These are phyloP conservation scores for Chaetomium sp. DNA, from an alignment of 2,329 filamentous ascomycete genomes.

Conservation along the genomic window DNA sequence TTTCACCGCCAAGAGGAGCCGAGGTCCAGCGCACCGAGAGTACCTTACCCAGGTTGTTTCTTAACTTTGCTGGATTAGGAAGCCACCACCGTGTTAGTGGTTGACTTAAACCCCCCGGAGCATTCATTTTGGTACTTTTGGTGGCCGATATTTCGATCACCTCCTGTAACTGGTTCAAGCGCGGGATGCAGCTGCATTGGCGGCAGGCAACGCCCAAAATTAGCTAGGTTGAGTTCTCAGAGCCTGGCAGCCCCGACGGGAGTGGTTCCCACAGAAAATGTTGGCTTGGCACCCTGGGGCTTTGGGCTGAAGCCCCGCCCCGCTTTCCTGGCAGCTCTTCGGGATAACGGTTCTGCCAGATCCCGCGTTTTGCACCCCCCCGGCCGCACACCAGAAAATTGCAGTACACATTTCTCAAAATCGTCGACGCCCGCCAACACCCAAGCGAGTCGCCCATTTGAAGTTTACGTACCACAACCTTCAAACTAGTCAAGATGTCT, in stretches of 20 bases:
- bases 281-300: conserved; percentile 2
- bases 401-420: conserved; percentile 36
- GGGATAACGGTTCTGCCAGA: conserved; percentile 35
- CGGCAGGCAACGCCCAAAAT: not conserved
- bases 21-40: not conserved
- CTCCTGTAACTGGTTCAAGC: not conserved
- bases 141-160: conserved; percentile 11
- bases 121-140: not conserved
- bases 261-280: conserved; percentile 8
- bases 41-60: too few species aligned
- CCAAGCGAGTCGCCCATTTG: conserved; percentile 30
- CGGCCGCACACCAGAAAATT: conserved; percentile 35
- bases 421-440: conserved; percentile 33
- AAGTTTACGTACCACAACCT: conserved; percentile 34
- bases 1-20: not conserved
- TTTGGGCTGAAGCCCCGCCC: conserved; percentile 25
- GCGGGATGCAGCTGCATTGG: conserved; percentile 1
- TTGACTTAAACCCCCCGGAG: too few species aligned
- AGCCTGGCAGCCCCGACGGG: not conserved
- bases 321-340: conserved; percentile 27
- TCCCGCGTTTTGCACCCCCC: conserved; percentile 29
- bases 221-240: not conserved
- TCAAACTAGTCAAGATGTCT: conserved; percentile 71
- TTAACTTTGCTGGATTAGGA: conserved; percentile 20
- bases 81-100: conserved; percentile 17